These are phyloP conservation scores for Zangia roseola DNA, from an alignment of 768 basidiomycete genomes.

Conservation along the genomic window DNA sequence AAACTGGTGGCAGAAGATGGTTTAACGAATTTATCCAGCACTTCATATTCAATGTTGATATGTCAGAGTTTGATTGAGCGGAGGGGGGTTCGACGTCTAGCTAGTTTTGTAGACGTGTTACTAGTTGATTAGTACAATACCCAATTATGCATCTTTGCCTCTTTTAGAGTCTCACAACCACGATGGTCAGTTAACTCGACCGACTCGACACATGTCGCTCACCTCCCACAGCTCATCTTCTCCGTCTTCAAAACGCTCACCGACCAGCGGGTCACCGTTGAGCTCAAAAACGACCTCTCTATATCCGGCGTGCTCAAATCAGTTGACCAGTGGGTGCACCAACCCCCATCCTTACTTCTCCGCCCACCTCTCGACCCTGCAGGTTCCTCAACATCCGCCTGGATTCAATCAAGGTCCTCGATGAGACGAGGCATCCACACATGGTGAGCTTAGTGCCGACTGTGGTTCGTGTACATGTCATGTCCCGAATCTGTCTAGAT, in stretches of 20 bases:
- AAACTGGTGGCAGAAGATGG: neutral
- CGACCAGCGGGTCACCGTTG: slow-evolving; percentile 94
- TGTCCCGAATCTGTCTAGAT: slow-evolving; percentile 52
- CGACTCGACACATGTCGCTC: slow-evolving; percentile 1
- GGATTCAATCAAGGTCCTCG: slow-evolving; percentile 89
- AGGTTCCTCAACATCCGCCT: slow-evolving; percentile 96
- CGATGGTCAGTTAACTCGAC: slow-evolving; percentile 24
- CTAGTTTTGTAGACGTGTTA: too few species aligned
- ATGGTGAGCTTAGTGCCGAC: slow-evolving; percentile 59
- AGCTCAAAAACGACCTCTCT: slow-evolving; percentile 97
- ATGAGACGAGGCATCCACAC: slow-evolving; percentile 93
- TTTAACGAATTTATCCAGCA: slow-evolving; percentile 19
- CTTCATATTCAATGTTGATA: slow-evolving; percentile 33
- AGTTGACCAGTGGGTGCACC: slow-evolving; percentile 84
- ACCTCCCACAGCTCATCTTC: slow-evolving; percentile 67
- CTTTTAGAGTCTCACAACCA: too few species aligned
- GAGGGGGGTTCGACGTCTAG: too few species aligned
- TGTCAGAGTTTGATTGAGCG: slow-evolving; percentile 35
- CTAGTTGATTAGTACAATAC: too few species aligned
- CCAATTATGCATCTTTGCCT: too few species aligned
- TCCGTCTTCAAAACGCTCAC: slow-evolving; percentile 99
- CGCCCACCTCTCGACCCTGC: slow-evolving; percentile 5
- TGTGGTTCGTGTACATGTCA: neutral
- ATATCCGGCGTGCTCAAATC: slow-evolving; percentile 96
- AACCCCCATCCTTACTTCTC: neutral